Conservation (phyloP, 75 land plant genomes). For the Cupressus sempervirens region DNA sequence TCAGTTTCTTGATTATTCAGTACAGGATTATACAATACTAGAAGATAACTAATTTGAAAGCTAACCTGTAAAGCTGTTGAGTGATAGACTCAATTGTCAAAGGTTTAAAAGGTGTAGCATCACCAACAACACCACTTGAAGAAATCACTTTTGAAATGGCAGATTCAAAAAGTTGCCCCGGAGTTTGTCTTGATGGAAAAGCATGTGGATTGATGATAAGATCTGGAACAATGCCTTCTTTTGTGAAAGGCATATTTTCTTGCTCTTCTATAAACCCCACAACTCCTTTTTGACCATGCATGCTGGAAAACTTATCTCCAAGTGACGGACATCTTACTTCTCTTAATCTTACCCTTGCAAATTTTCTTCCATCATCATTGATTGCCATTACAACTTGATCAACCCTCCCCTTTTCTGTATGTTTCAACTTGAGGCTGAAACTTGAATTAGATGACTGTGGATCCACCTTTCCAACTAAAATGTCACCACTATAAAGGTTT, state of each 20-base stretch:
- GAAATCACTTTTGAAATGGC: constrained; percentile 73
- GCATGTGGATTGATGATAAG: constrained; percentile 96
- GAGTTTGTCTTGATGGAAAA: constrained; percentile 87
- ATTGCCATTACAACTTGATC: constrained; percentile 78
- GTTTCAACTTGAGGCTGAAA: constrained; percentile 69
- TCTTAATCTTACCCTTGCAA: constrained; percentile 73
- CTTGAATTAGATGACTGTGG: constrained; percentile 50
- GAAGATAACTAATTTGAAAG: background rate
- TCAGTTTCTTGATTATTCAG: background rate
- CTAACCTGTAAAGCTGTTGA: constrained; percentile 69
- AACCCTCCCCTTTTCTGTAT: constrained; percentile 82
- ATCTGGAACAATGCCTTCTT: constrained; percentile 88
- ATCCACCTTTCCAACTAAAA: constrained; percentile 73
- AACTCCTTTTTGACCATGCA: constrained; percentile 99
- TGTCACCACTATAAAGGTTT: constrained; percentile 52
- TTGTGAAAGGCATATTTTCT: constrained; percentile 86
- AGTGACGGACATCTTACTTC: constrained; percentile 66
- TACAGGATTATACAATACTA: background rate
- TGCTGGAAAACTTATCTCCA: constrained; percentile 92
- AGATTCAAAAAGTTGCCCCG: constrained; percentile 81
- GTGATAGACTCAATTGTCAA: constrained; percentile 49
- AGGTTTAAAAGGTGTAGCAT: constrained; percentile 81
- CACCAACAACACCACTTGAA: constrained; percentile 30
- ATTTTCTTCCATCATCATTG: constrained; percentile 84
- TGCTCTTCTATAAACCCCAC: constrained; percentile 67